A percentile compares a stretch with the other conserved stretches of the same genome.
Evolutionary conservation across 2,329 filamentous ascomycete species (phyloP).

Genomic region (Nigrospora osmanthi): DNA sequence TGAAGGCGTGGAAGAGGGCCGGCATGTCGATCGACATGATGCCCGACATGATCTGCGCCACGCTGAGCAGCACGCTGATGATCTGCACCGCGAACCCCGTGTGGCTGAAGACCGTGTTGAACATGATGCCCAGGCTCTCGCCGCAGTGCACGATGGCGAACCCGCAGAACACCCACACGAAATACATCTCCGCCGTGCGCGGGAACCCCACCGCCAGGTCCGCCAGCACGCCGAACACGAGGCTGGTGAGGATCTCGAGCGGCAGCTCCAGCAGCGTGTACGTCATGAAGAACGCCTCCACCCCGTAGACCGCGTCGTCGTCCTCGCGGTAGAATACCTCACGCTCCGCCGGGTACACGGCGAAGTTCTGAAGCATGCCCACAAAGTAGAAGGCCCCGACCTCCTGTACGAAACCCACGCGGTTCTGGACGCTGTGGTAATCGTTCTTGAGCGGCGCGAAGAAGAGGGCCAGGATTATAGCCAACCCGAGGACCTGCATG

Average conservation of each 20-base stretch:
- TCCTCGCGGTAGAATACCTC: slow-evolving; percentile 74
- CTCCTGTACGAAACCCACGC: slow-evolving; percentile 67
- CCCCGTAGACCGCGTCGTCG: slow-evolving; percentile 63
- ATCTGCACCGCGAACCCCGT: slow-evolving; percentile 71
- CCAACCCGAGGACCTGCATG: slow-evolving; percentile 59
- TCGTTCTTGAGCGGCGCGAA: slow-evolving; percentile 64
- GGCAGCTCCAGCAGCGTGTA: slow-evolving; percentile 66
- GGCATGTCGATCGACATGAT: slow-evolving; percentile 66
- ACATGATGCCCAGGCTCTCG: slow-evolving; percentile 70
- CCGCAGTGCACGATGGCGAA: slow-evolving; percentile 70
- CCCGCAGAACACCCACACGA: slow-evolving; percentile 58
- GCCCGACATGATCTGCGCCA: slow-evolving; percentile 65
- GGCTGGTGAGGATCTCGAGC: slow-evolving; percentile 58
- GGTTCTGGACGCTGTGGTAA: slow-evolving; percentile 63
- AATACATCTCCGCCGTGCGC: slow-evolving; percentile 55
- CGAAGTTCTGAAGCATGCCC: slow-evolving; percentile 74
- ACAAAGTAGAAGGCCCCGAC: slow-evolving; percentile 66
- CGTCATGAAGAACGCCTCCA: slow-evolving; percentile 62
- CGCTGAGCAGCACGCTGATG: slow-evolving; percentile 60
- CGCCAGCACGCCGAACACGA: slow-evolving; percentile 58
- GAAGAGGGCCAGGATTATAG: slow-evolving; percentile 57
- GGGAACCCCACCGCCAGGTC: slow-evolving; percentile 60
- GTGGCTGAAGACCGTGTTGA: slow-evolving; percentile 68
- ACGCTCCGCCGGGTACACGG: slow-evolving; percentile 63
- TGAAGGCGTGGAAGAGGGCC: slow-evolving; percentile 55